Evolutionary conservation across 805 yeast species (phyloP).

Genomic region (Lachancea lanzarotensis): DNA sequence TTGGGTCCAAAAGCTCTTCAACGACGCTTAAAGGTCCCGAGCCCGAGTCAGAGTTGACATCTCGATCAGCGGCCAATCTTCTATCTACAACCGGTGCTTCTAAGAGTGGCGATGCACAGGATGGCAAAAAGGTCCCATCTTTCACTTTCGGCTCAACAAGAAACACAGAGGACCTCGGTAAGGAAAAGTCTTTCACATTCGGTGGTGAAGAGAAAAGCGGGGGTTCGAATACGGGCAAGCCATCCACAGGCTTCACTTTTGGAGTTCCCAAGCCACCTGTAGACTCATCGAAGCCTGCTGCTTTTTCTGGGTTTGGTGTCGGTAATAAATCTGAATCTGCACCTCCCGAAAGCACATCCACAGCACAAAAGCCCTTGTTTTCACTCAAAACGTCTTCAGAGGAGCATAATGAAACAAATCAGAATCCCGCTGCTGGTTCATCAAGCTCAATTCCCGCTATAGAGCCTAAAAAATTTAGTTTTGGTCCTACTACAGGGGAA

Average conservation of each 20-base stretch:
- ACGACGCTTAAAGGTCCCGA: neutral
- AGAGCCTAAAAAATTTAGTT: neutral
- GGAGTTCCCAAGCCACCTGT: neutral
- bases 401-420: neutral
- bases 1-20: neutral
- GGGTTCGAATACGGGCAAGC: neutral
- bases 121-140: neutral
- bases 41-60: neutral
- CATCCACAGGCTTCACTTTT: conserved; percentile 6
- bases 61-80: conserved; percentile 7
- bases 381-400: neutral
- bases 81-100: conserved; percentile 6
- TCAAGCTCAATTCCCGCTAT: neutral
- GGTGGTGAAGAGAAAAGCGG: neutral
- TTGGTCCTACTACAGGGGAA: conserved; percentile 3
- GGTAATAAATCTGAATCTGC: neutral
- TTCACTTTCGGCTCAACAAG: neutral
- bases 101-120: neutral
- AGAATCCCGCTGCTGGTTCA: neutral
- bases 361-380: neutral
- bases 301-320: neutral
- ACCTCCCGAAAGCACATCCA: neutral
- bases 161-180: neutral
- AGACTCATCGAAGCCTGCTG: neutral
- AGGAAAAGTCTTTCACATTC: neutral